A percentile compares a stretch with the other conserved stretches of the same genome.
These are phyloP conservation scores for Parascedosporium putredinis DNA, from an alignment of 2,329 filamentous ascomycete species.

Conservation along the genomic window DNA sequence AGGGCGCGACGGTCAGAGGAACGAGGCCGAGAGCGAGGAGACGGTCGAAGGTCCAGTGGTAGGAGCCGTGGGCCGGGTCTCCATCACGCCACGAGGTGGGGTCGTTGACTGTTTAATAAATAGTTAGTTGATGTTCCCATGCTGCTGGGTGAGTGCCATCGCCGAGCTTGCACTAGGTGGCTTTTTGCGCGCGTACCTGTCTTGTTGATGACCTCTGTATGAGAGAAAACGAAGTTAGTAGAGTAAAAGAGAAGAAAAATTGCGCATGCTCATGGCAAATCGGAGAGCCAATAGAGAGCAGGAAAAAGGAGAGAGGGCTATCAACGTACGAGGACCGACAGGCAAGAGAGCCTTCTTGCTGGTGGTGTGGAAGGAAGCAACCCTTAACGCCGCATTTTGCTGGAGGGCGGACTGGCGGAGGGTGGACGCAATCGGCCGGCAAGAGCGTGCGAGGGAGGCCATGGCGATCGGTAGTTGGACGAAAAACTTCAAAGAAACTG, in stretches of 20 bases:
- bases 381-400: conserved; percentile 32
- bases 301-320: conserved; percentile 3
- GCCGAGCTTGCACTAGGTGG: too few relatives aligned
- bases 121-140: conserved; percentile 2
- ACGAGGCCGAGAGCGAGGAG: conserved; percentile 70
- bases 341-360: conserved; percentile 67
- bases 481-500: background rate
- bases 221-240: too few relatives aligned
- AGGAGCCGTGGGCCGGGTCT: conserved; percentile 76
- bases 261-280: too few relatives aligned
- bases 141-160: background rate
- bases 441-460: conserved; percentile 40
- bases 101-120: conserved; percentile 61
- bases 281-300: too few relatives aligned
- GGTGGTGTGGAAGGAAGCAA: conserved; percentile 81
- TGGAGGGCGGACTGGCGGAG: conserved; percentile 21
- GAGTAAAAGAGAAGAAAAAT: too few relatives aligned
- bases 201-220: conserved; percentile 62
- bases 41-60: conserved; percentile 98
- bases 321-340: conserved; percentile 67
- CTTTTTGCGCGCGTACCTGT: conserved; percentile 43
- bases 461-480: conserved; percentile 25
- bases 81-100: conserved; percentile 63
- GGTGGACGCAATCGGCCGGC: conserved; percentile 15
- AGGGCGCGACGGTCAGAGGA: conserved; percentile 80